A percentile compares a stretch with the other conserved stretches of the same genome.
phyloP scores from a whole-genome alignment of 768 basidiomycete genomes.

The Hygrophorus pudorinus region DNA sequence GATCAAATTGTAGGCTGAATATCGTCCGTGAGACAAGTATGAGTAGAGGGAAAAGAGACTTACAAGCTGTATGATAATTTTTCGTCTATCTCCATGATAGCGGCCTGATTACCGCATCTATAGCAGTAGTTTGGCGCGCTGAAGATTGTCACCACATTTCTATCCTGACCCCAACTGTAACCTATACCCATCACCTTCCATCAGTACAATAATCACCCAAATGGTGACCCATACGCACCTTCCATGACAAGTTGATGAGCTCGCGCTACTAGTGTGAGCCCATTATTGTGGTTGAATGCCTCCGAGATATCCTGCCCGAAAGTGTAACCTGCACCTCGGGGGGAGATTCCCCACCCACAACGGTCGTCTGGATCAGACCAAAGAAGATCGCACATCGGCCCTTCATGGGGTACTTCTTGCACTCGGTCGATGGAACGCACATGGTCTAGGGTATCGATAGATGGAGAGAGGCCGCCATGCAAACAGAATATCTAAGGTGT shows the following conservation, averaged over 20 bases:
- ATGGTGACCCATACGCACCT: slow-evolving; percentile 53
- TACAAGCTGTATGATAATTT: slow-evolving; percentile 91
- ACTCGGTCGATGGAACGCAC: slow-evolving; percentile 98
- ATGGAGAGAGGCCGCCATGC: slow-evolving; percentile 95
- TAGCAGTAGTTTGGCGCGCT: slow-evolving; percentile 99
- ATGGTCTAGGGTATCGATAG: slow-evolving; percentile 99
- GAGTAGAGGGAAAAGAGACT: slow-evolving; percentile 21
- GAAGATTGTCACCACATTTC: slow-evolving; percentile 99
- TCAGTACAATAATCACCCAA: neutral
- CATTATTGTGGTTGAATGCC: slow-evolving; percentile 99
- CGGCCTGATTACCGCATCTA: slow-evolving; percentile 98
- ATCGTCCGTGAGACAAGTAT: slow-evolving; percentile 5
- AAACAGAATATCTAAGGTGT: slow-evolving; percentile 87
- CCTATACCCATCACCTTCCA: slow-evolving; percentile 29
- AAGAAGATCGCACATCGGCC: slow-evolving; percentile 98
- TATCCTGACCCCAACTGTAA: slow-evolving; percentile 97
- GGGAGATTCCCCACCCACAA: slow-evolving; percentile 99
- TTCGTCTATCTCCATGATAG: slow-evolving; percentile 99
- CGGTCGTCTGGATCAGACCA: slow-evolving; percentile 99
- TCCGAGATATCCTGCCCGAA: slow-evolving; percentile 99
- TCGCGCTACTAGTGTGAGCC: slow-evolving; percentile 87
- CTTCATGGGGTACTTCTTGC: slow-evolving; percentile 99
- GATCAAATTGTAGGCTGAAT: slow-evolving; percentile 95
- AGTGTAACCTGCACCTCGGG: slow-evolving; percentile 96
- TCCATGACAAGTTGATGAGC: slow-evolving; percentile 97